Evolutionary conservation across 257 asterid genomes (phyloP).

Genomic region (Asclepias syriaca): DNA sequence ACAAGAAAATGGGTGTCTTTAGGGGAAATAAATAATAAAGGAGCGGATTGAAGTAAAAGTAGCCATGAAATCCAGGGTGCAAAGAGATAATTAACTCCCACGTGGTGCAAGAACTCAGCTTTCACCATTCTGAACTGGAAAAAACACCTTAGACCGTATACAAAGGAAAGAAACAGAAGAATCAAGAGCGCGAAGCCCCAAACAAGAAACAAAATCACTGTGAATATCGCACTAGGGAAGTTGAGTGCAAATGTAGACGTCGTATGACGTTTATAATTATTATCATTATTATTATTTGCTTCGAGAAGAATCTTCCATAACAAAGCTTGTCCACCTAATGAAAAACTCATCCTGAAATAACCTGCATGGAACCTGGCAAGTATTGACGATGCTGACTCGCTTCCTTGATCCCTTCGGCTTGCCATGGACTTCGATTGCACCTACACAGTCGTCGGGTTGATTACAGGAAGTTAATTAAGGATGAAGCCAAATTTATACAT

Average conservation of each 20-base stretch:
- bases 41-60: slow-evolving; percentile 48
- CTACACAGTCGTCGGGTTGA: background rate
- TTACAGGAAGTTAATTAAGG: background rate
- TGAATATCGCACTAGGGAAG: slow-evolving; percentile 22
- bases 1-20: slow-evolving; percentile 17
- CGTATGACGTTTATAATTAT: too few species aligned
- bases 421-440: background rate
- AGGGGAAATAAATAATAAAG: slow-evolving; percentile 28
- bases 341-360: slow-evolving; percentile 52
- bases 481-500: too few species aligned
- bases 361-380: slow-evolving; percentile 54
- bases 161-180: slow-evolving; percentile 38
- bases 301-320: slow-evolving; percentile 57
- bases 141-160: slow-evolving; percentile 44
- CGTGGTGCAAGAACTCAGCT: slow-evolving; percentile 48
- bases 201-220: slow-evolving; percentile 17
- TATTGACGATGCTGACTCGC: background rate
- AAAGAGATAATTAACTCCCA: slow-evolving; percentile 64
- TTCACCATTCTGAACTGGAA: slow-evolving; percentile 36
- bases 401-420: background rate
- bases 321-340: slow-evolving; percentile 52
- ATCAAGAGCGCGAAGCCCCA: slow-evolving; percentile 42
- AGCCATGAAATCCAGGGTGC: slow-evolving; percentile 84
- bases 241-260: background rate
- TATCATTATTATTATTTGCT: slow-evolving; percentile 9